Percentiles rank a stretch among this genome's conserved stretches.
phyloP scores from a whole-genome alignment of 2,329 filamentous ascomycete species.

The Exophiala dermatitidis region DNA sequence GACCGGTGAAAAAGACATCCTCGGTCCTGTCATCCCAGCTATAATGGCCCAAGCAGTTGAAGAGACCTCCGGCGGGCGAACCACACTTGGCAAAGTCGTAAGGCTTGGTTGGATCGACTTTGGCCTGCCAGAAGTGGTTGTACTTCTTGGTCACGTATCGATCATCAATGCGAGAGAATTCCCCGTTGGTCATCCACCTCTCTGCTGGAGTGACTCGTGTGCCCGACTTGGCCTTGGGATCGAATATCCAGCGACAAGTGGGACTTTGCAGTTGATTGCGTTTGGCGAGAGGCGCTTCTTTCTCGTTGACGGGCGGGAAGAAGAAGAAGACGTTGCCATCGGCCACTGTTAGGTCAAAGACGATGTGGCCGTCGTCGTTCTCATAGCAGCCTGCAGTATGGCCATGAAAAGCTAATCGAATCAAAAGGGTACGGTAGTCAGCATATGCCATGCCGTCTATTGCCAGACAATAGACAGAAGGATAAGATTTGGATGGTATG shows the following conservation, averaged over 20 bases:
- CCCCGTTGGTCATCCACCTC: constrained; percentile 32
- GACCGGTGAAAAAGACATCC: constrained; percentile 29
- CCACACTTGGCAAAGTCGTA: constrained; percentile 31
- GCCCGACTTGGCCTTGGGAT: constrained; percentile 28
- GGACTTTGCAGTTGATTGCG: constrained; percentile 26
- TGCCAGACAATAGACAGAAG: too few relatives aligned
- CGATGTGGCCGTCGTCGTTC: constrained; percentile 41
- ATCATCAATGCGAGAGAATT: constrained; percentile 31
- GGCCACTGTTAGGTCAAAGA: constrained; percentile 35
- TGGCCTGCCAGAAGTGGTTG: constrained; percentile 43
- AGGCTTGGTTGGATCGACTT: constrained; percentile 24
- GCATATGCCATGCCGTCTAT: too few relatives aligned
- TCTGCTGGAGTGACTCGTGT: constrained; percentile 35
- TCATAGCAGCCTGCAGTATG: constrained; percentile 46
- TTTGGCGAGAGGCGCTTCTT: constrained; percentile 18
- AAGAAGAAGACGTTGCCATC: constrained; percentile 33
- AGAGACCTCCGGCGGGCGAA: constrained; percentile 23
- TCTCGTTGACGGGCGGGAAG: constrained; percentile 20
- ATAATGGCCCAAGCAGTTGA: constrained; percentile 24
- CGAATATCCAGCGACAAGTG: constrained; percentile 31
- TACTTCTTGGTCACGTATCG: constrained; percentile 38
- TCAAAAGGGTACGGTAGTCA: background rate
- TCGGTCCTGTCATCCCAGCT: constrained; percentile 23
- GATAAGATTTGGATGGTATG: too few relatives aligned
- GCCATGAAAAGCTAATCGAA: constrained; percentile 36